These are phyloP conservation scores for Tetracladium maxilliforme DNA, from an alignment of 2,329 filamentous ascomycete species.

Conservation along the genomic window DNA sequence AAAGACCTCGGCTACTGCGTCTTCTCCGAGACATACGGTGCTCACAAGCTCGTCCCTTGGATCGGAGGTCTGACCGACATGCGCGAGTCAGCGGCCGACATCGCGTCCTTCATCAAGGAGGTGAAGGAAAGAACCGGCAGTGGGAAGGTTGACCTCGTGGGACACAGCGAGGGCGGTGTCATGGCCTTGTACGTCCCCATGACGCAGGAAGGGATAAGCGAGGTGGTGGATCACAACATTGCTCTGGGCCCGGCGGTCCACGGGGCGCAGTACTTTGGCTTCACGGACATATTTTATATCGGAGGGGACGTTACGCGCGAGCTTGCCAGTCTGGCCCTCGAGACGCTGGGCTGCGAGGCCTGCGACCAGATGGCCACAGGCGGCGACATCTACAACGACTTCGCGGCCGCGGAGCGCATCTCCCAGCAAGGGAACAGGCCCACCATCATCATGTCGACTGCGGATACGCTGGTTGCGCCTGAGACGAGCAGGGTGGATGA, in stretches of 20 bases:
- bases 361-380: constrained; percentile 13
- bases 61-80: too few relatives aligned
- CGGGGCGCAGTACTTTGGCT: constrained; percentile 12
- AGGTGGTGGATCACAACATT: too few relatives aligned
- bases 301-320: constrained; percentile 10
- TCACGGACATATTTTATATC: constrained; percentile 13
- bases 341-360: constrained; percentile 10
- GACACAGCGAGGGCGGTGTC: too few relatives aligned
- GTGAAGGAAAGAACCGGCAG: too few relatives aligned
- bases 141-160: constrained; percentile 9
- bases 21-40: too few relatives aligned
- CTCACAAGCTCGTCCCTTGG: too few relatives aligned
- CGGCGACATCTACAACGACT: constrained; percentile 8
- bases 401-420: constrained; percentile 7
- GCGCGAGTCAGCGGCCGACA: too few relatives aligned
- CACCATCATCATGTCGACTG: constrained; percentile 11
- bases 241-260: constrained; percentile 13
- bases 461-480: constrained; percentile 10
- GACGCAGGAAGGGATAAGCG: too few relatives aligned
- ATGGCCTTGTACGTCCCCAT: too few relatives aligned
- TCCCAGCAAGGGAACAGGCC: constrained; percentile 11
- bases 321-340: constrained; percentile 7
- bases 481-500: constrained; percentile 11
- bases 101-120: too few relatives aligned
- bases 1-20: constrained; percentile 6